Evolutionary conservation across 768 basidiomycete genomes (phyloP).

Genomic region (Rhizopogon roseolus): DNA sequence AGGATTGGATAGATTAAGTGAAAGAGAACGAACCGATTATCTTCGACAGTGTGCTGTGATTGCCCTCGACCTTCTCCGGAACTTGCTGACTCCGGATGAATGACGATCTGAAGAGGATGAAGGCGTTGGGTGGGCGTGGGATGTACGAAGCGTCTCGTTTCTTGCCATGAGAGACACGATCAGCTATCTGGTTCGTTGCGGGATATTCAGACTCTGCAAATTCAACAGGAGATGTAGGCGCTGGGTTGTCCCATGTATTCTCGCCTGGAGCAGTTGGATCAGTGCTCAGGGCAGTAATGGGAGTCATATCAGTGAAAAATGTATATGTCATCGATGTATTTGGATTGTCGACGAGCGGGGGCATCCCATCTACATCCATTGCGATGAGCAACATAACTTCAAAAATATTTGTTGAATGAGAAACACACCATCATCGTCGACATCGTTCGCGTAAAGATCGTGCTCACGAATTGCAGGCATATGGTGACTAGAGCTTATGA

Average conservation of each 20-base stretch:
- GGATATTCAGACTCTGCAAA: conserved; percentile 15
- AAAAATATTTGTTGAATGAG: background rate
- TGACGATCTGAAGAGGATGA: conserved; percentile 78
- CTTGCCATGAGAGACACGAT: conserved; percentile 50
- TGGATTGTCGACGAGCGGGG: conserved; percentile 50
- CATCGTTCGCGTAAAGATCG: conserved; percentile 17
- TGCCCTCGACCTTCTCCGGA: conserved; percentile 73
- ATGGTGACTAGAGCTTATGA: conserved; percentile 1
- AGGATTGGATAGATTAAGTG: background rate
- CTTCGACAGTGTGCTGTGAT: conserved; percentile 75
- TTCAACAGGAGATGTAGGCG: conserved; percentile 14
- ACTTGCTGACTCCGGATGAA: conserved; percentile 74
- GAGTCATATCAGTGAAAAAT: conserved; percentile 58
- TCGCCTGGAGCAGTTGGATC: conserved; percentile 31
- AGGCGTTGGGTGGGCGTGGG: conserved; percentile 81
- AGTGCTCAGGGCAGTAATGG: conserved; percentile 40
- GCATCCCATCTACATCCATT: conserved; percentile 38
- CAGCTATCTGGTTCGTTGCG: conserved; percentile 22
- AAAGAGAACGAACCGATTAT: conserved; percentile 53
- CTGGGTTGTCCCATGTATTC: conserved; percentile 25
- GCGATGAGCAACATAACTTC: background rate
- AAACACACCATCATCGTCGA: conserved; percentile 34
- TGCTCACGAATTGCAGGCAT: conserved; percentile 26
- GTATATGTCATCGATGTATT: conserved; percentile 52
- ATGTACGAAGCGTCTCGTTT: conserved; percentile 70